Percentiles rank a stretch among this genome's conserved stretches.
Evolutionary conservation across 1,284 basidiomycete species (phyloP).

Genomic region (Xerocomus subilludens): DNA sequence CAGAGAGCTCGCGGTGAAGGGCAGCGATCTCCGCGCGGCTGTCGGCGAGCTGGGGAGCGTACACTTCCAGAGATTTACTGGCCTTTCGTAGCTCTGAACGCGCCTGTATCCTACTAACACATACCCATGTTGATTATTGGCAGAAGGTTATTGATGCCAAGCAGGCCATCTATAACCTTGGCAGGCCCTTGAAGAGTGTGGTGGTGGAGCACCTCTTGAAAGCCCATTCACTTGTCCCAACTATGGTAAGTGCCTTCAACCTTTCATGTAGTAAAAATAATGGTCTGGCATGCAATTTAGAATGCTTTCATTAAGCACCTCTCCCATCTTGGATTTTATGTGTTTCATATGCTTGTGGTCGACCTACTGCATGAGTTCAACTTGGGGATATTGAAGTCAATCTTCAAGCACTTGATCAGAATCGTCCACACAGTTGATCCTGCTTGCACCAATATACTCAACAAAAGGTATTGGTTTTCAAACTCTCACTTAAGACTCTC

Average conservation of each 20-base stretch:
- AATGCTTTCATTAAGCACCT: neutral
- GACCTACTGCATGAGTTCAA: neutral
- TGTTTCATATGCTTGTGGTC: neutral
- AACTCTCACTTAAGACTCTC: no score
- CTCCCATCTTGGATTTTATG: neutral
- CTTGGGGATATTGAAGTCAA: neutral
- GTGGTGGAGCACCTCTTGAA: neutral
- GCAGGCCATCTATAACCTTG: neutral
- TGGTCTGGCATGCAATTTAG: no score
- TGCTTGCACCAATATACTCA: neutral
- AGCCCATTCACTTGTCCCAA: neutral
- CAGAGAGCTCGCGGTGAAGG: constrained; percentile 38
- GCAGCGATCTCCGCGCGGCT: constrained; percentile 34
- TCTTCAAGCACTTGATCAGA: neutral
- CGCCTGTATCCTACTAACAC: constrained; percentile 35
- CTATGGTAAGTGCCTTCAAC: neutral
- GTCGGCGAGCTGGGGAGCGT: constrained; percentile 37
- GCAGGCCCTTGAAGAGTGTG: neutral
- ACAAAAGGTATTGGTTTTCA: neutral
- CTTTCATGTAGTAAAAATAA: no score
- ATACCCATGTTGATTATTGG: no score
- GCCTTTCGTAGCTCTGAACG: constrained; percentile 42
- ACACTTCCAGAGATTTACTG: constrained; percentile 41
- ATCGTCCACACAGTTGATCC: neutral
- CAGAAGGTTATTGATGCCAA: no score